Conservation (phyloP, 176 grass and related monocot species). For the Aegilops tauschii region DNA sequence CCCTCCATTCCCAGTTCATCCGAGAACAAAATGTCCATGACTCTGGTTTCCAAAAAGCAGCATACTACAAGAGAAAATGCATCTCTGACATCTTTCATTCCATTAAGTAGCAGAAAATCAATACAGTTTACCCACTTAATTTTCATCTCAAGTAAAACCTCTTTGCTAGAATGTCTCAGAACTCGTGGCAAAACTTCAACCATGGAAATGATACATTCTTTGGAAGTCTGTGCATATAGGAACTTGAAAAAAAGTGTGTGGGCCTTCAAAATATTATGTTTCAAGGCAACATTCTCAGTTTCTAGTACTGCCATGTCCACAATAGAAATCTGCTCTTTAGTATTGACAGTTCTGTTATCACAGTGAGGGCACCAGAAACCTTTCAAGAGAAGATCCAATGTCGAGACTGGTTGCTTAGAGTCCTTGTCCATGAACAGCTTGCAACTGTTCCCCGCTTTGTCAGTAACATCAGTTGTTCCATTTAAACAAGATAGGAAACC, state of each 20-base stretch:
- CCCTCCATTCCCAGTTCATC: conserved; percentile 35
- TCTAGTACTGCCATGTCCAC: conserved; percentile 44
- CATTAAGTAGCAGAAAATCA: conserved; percentile 72
- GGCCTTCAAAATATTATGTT: conserved; percentile 36
- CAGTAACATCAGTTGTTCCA: conserved; percentile 43
- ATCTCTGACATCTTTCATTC: conserved; percentile 72
- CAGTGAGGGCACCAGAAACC: conserved; percentile 83
- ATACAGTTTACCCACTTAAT: conserved; percentile 67
- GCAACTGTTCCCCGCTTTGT: conserved; percentile 39
- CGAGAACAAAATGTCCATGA: conserved; percentile 68
- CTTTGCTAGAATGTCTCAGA: conserved; percentile 59
- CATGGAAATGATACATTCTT: conserved; percentile 61
- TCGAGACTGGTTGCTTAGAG: conserved; percentile 40
- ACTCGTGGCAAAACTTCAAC: conserved; percentile 80
- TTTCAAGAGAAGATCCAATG: conserved; percentile 77
- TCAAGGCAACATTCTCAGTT: conserved; percentile 38
- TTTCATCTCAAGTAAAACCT: conserved; percentile 55
- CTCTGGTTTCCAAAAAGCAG: conserved; percentile 70
- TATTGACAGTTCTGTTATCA: conserved; percentile 42
- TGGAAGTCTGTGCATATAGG: conserved; percentile 51
- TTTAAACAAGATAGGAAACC: conserved; percentile 92
- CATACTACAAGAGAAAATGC: conserved; percentile 70
- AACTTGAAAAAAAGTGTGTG: conserved; percentile 78
- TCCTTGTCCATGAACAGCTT: conserved; percentile 63
- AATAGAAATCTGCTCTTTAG: conserved; percentile 45